phyloP scores from a whole-genome alignment of 352 stramenopile species.

The Globisporangium echinulatum region DNA sequence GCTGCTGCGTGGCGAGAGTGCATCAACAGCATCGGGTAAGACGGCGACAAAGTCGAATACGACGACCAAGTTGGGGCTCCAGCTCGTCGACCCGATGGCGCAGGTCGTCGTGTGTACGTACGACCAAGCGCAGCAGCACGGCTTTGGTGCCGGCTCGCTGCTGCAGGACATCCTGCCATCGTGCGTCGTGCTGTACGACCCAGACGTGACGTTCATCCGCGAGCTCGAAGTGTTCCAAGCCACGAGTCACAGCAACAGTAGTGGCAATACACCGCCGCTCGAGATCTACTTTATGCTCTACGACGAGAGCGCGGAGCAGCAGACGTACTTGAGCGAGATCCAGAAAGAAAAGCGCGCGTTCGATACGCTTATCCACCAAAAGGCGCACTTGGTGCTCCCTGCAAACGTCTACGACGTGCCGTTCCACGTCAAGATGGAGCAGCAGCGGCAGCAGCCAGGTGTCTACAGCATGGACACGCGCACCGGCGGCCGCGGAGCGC shows the following conservation, averaged over 20 bases:
- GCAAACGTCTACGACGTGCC: slow-evolving; percentile 83
- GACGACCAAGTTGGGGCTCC: slow-evolving; percentile 34
- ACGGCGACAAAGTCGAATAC: neutral
- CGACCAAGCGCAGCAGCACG: slow-evolving; percentile 60
- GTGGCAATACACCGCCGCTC: slow-evolving; percentile 17
- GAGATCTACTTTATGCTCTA: slow-evolving; percentile 96
- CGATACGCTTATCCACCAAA: slow-evolving; percentile 94
- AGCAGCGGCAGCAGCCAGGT: slow-evolving; percentile 37
- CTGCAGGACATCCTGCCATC: slow-evolving; percentile 88
- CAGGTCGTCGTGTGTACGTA: slow-evolving; percentile 78
- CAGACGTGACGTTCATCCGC: slow-evolving; percentile 92
- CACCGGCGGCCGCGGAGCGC: slow-evolving; percentile 39
- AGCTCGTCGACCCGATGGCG: slow-evolving; percentile 37
- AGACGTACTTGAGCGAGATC: slow-evolving; percentile 92
- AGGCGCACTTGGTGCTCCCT: slow-evolving; percentile 87
- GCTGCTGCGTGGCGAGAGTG: slow-evolving; percentile 4
- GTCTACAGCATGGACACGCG: slow-evolving; percentile 83
- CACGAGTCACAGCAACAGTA: slow-evolving; percentile 14
- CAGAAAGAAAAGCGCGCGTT: slow-evolving; percentile 95
- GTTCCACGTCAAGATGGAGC: slow-evolving; percentile 64
- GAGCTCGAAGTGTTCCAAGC: slow-evolving; percentile 93
- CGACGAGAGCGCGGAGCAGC: slow-evolving; percentile 94
- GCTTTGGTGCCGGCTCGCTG: slow-evolving; percentile 51
- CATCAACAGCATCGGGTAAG: neutral
- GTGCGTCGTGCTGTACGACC: slow-evolving; percentile 94